Percentiles rank a stretch among this genome's conserved stretches.
Evolutionary conservation across 495 filamentous ascomycete species (phyloP).

Genomic region (Astrothelium subdiscretum): DNA sequence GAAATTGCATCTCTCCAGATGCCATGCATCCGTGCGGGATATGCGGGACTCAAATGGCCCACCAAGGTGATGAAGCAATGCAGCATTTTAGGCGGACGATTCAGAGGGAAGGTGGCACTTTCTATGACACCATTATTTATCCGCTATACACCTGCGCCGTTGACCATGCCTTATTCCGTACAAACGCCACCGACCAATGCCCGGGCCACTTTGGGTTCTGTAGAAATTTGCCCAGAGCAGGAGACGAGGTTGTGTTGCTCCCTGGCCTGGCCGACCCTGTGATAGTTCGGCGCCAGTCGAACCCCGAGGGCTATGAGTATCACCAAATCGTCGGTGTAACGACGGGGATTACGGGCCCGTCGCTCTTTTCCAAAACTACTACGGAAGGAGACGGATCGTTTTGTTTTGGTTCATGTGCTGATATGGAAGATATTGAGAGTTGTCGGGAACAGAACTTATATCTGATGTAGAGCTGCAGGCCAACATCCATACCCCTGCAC

Average conservation of each 20-base stretch:
- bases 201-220: not conserved
- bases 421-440: not conserved
- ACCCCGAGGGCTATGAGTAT: not conserved
- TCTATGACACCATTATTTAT: not conserved
- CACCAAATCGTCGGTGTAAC: not conserved
- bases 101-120: not conserved
- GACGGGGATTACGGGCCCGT: not conserved
- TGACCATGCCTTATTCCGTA: not conserved
- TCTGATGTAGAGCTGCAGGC: not conserved
- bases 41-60: not conserved
- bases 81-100: not conserved
- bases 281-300: not conserved
- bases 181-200: not conserved
- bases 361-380: not conserved
- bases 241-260: not conserved
- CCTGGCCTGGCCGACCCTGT: not conserved
- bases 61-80: not conserved
- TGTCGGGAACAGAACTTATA: not conserved
- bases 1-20: not conserved
- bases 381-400: not conserved
- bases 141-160: not conserved
- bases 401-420: not conserved
- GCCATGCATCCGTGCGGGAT: not conserved
- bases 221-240: not conserved
- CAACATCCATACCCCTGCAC: not conserved